A percentile compares a stretch with the other conserved stretches of the same genome.
phyloP scores from a whole-genome alignment of 164 flowering plant species.

The Vitis cinerea region DNA sequence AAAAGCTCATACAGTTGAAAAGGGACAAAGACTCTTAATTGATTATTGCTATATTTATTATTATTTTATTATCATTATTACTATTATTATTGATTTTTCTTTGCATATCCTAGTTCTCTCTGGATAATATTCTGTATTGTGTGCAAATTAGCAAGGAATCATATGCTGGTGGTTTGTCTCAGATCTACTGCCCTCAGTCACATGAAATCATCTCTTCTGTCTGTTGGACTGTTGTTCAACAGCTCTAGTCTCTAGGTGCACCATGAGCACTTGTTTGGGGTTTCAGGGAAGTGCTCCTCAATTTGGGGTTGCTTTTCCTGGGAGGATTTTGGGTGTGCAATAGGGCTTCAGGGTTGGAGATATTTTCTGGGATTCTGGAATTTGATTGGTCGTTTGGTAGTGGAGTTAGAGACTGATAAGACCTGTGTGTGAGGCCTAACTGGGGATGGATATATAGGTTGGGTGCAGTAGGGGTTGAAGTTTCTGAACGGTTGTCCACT shows the following conservation, averaged over 20 bases:
- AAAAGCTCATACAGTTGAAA: no score
- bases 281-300: not conserved
- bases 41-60: not conserved
- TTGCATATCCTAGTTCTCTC: not conserved
- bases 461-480: not conserved
- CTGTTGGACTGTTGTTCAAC: not conserved
- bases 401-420: not conserved
- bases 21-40: not conserved
- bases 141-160: conserved; percentile 8
- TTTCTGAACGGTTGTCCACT: not conserved
- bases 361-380: not conserved
- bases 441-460: no score
- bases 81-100: not conserved
- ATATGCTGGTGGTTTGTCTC: not conserved
- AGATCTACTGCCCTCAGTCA: conserved; percentile 2
- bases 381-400: not conserved
- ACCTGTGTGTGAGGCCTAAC: not conserved
- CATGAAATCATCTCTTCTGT: conserved; percentile 4
- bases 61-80: not conserved
- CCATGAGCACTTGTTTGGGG: not conserved
- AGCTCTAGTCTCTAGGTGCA: not conserved
- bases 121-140: conserved; percentile 11
- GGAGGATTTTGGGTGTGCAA: not conserved
- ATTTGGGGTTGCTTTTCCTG: not conserved
- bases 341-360: not conserved